Evolutionary conservation across 1,284 basidiomycete genomes (phyloP).

Genomic region (Inonotus hispidus): DNA sequence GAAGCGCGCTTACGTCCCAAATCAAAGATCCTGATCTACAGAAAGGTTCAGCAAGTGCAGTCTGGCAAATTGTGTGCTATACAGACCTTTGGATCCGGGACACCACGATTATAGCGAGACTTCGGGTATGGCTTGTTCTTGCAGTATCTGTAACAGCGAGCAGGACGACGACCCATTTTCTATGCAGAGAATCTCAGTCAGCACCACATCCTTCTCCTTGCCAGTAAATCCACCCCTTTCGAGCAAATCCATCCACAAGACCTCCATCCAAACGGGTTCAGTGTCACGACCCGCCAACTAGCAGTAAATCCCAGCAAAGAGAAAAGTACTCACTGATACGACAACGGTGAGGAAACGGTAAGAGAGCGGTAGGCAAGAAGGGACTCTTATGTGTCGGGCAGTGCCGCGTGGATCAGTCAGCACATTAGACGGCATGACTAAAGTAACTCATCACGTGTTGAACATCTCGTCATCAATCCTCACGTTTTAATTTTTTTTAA

Average conservation of each 20-base stretch:
- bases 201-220: neutral
- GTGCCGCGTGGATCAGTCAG: neutral
- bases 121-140: slow-evolving; percentile 98
- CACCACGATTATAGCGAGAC: slow-evolving; percentile 97
- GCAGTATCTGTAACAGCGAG: slow-evolving; percentile 96
- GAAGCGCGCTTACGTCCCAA: slow-evolving; percentile 92
- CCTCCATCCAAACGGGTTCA: slow-evolving; percentile 5
- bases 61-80: neutral
- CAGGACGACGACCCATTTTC: slow-evolving; percentile 92
- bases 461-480: no score
- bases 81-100: slow-evolving; percentile 82
- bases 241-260: slow-evolving; percentile 1
- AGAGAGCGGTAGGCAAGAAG: neutral
- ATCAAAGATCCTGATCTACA: slow-evolving; percentile 90
- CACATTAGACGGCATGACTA: neutral
- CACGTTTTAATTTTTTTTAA: no score
- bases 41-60: neutral
- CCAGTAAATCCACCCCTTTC: neutral
- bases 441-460: neutral
- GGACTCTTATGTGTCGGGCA: neutral
- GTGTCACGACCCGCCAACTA: neutral
- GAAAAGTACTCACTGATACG: neutral
- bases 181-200: neutral
- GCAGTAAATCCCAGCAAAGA: neutral
- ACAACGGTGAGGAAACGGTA: neutral